Evolutionary conservation across 1,284 basidiomycete species (phyloP).

Genomic region (Leccinum huronense): DNA sequence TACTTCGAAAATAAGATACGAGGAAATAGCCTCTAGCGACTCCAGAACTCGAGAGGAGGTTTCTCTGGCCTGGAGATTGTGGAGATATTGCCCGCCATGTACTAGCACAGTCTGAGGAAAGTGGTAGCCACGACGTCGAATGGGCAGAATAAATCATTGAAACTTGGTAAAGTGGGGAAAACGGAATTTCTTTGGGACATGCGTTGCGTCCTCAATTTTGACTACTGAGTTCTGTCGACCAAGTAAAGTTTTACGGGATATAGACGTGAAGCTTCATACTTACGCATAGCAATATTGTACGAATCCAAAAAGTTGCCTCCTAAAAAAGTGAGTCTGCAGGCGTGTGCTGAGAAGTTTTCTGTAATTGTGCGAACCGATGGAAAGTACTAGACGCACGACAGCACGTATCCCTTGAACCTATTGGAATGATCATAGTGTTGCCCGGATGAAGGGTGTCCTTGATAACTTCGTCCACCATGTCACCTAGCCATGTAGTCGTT

Average conservation of each 20-base stretch:
- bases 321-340: conserved; percentile 89
- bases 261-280: conserved; percentile 29
- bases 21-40: conserved; percentile 69
- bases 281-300: conserved; percentile 72
- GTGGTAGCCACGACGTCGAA: conserved; percentile 5
- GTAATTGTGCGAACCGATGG: conserved; percentile 3
- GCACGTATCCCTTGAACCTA: conserved; percentile 91
- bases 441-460: conserved; percentile 81
- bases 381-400: conserved; percentile 59
- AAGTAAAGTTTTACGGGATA: conserved; percentile 6
- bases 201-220: conserved; percentile 89
- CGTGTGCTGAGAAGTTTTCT: conserved; percentile 61
- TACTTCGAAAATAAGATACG: conserved; percentile 76
- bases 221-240: conserved; percentile 72
- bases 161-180: conserved; percentile 86
- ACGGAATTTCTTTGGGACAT: conserved; percentile 92
- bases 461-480: conserved; percentile 84
- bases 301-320: conserved; percentile 97
- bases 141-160: conserved; percentile 22
- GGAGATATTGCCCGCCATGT: conserved; percentile 76
- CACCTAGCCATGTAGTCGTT: conserved; percentile 87
- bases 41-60: conserved; percentile 64
- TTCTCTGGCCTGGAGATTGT: conserved; percentile 64
- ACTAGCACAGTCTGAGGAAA: conserved; percentile 77
- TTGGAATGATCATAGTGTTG: conserved; percentile 95